Evolutionary conservation across 2,329 filamentous ascomycete species (phyloP), one percentile per base, ranked within the genome.

Genomic region (Phoma sp.): DNA sequence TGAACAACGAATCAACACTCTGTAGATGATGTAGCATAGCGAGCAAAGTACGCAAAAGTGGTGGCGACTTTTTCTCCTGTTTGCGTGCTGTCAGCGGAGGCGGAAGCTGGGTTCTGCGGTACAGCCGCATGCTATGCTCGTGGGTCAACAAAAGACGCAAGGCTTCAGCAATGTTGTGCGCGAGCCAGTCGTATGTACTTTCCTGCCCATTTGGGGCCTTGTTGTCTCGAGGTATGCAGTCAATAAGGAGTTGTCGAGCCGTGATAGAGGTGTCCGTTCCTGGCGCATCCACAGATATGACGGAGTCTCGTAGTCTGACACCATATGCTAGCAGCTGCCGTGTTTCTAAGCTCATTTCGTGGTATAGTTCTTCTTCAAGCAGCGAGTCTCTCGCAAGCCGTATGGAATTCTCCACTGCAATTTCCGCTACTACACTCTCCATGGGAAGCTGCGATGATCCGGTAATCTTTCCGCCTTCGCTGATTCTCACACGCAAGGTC

Each of bases 351-450:
- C 88, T 87, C 55, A 98, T 81, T 75, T 99, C 95, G 64, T 96
- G 87, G 83, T 92, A 97, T 1, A 99, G 78, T 71, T 99, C 95
- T 68, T 93, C 88, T 23, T 90, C 87, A 65, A 91, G 92, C 17
- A 93, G 81, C 42, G 89, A 91, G 72, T 95, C 89, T 51, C 91
- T 83, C 2, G 91, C 89, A 64, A 90, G 85, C 15, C 88, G 84
- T 26, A 96, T 90, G 9, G 87, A 83, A 25, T 85, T 81, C 61
- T 91, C 86, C 7, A 93, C 78, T 1, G 83, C 79, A 2, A 82
- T 80, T 30, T 88, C 83, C 5, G 65, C 57, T n/a, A 66, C 25
- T 6, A 60, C 57, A n/a, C 53, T 59, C 34, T 67, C 59, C 5
- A 66, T 34, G 7, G 62, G 72, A 59, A 74, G 67, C 53, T 67